Evolutionary conservation across 1,139 yeast genomes (phyloP).

Genomic region (Fermentozyma sake): DNA sequence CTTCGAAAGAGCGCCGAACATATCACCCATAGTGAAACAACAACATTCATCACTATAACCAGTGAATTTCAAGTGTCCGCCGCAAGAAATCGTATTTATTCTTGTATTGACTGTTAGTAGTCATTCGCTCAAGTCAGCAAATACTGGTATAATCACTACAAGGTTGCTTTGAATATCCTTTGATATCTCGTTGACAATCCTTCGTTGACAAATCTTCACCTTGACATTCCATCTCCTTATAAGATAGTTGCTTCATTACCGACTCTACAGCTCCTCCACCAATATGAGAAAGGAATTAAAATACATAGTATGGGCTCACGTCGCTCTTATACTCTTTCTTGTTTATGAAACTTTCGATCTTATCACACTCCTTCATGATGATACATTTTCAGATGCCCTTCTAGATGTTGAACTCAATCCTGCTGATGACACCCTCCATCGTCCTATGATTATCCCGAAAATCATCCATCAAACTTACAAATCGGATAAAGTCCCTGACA

Average conservation of each 20-base stretch:
- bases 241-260: not conserved
- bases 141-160: no score
- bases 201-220: no score
- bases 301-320: slow-evolving; percentile 55
- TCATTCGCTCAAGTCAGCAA: no score
- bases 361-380: slow-evolving; percentile 71
- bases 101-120: no score
- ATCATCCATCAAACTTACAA: slow-evolving; percentile 93
- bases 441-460: slow-evolving; percentile 67
- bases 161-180: no score
- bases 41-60: no score
- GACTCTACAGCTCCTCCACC: not conserved
- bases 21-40: no score
- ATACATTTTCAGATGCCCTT: slow-evolving; percentile 60
- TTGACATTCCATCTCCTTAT: no score
- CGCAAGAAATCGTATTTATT: no score
- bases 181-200: no score
- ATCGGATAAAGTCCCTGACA: slow-evolving; percentile 68
- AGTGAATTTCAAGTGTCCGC: no score
- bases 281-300: slow-evolving; percentile 56
- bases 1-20: no score
- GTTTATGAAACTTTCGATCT: slow-evolving; percentile 68
- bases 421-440: slow-evolving; percentile 30
- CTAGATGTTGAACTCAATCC: slow-evolving; percentile 55
- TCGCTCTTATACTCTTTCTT: slow-evolving; percentile 50